Base-by-base conservation (phyloP, 2,329 filamentous ascomycete species). In the Thyridium curvatum region DNA sequence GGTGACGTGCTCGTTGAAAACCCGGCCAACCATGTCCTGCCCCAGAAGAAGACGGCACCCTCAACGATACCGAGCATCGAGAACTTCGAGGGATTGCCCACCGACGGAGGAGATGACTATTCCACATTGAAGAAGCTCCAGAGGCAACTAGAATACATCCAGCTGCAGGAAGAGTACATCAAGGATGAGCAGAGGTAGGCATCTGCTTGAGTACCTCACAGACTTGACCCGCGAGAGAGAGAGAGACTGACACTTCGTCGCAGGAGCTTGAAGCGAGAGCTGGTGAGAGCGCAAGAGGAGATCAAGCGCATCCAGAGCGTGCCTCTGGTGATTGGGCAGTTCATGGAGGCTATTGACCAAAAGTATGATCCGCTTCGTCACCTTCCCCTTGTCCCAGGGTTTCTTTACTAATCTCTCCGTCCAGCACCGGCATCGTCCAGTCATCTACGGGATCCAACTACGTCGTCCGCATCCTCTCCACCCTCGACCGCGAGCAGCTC, bases 261-360 rank as follows among this genome's bases (percentile, higher is more conserved):
- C 52, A 89, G 88, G 71, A 96, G 89, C 68, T 68, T 98, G 63
- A 98, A 98, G 75, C 82, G 93, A 53, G 93, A 98, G 72, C 78
- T 98, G 37, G 91, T 98, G 40, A 82, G 93, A 52, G 93, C 93
- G 52, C 93, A 98, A 63, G 93, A 98, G 65, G 93, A 98, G 71
- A 98, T 98, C 71, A 98, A 98, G 74, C 83, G 93, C 50, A 98
- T 98, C 62, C 93, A 98, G 71, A 96, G 89, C 63, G 93, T 98
- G 39, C 93, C 93, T 18, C 70, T 98, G 46, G 93, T 98, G 46
- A 98, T 98, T 61, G 93, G 93, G 44, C 37, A 98, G 67, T 98
- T 98, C 61, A 98, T 98, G 93, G 93, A 98, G 68, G 93, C 93
- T 40, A 98, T 98, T 59, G 93, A 98, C 64, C 93, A 98, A 68